These are phyloP conservation scores for Naganishia sp. DNA, from an alignment of 1,284 basidiomycete genomes.

Conservation along the genomic window DNA sequence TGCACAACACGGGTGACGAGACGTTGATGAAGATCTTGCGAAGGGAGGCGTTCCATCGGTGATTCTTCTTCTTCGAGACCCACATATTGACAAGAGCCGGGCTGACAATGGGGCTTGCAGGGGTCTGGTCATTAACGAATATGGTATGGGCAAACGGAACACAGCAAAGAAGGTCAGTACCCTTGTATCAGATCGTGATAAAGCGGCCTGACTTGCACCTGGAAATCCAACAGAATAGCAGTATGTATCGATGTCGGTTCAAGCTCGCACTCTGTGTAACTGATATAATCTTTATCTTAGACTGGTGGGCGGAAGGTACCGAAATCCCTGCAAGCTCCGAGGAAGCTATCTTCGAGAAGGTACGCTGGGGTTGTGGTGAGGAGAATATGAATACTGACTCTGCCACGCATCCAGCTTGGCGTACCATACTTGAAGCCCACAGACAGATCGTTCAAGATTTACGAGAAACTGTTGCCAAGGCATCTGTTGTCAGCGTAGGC, in stretches of 20 bases:
- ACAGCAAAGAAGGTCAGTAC: background rate
- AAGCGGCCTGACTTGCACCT: too few species aligned
- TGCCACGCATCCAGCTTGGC: constrained; percentile 33
- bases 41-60: constrained; percentile 36
- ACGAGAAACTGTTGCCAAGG: constrained; percentile 32
- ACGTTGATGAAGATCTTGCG: constrained; percentile 44
- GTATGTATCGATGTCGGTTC: background rate
- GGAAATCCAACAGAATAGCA: constrained; percentile 13
- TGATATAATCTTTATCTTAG: background rate
- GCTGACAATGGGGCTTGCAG: background rate
- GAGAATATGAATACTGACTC: background rate
- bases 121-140: constrained; percentile 46
- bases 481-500: background rate
- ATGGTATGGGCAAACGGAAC: constrained; percentile 41
- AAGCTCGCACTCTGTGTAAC: background rate
- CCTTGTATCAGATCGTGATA: background rate
- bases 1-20: constrained; percentile 47
- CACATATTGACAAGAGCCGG: background rate
- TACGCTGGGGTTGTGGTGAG: constrained; percentile 31
- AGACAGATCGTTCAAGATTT: constrained; percentile 38
- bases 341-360: constrained; percentile 43
- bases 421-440: constrained; percentile 43
- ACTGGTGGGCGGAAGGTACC: constrained; percentile 35
- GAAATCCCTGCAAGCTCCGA: constrained; percentile 41
- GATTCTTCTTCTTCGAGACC: background rate